phyloP scores from a whole-genome alignment of 1,139 yeast species.

The Geotrichum europaeum region DNA sequence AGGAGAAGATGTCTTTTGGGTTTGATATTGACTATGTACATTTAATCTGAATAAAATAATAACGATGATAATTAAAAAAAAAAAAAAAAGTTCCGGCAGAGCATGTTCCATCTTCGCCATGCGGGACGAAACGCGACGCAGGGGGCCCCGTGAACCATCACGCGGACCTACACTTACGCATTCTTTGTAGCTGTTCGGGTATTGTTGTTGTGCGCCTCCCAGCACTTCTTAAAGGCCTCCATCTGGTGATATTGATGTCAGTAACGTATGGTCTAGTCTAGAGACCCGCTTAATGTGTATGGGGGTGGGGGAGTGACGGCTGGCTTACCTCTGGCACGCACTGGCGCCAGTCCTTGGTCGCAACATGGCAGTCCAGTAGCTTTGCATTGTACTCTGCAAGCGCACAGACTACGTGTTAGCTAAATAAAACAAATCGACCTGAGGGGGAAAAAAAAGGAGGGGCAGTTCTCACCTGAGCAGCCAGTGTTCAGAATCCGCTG shows the following conservation, averaged over 20 bases:
- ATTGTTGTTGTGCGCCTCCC: slow-evolving; percentile 56
- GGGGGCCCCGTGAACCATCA: neutral
- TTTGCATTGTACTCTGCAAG: slow-evolving; percentile 50
- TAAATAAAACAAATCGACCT: neutral
- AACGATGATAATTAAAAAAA: neutral
- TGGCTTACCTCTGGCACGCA: slow-evolving; percentile 48
- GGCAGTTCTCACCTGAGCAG: slow-evolving; percentile 42
- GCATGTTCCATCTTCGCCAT: too few relatives aligned
- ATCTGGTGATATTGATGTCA: slow-evolving; percentile 33
- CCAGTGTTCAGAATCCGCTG: slow-evolving; percentile 63
- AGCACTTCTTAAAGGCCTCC: slow-evolving; percentile 62
- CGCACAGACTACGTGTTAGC: neutral
- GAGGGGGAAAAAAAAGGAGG: neutral
- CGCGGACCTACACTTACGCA: neutral
- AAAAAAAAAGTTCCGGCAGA: neutral
- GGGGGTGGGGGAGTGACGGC: neutral
- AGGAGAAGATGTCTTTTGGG: neutral
- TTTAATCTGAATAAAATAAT: neutral
- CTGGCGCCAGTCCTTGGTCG: slow-evolving; percentile 66
- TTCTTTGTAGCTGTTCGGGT: slow-evolving; percentile 36
- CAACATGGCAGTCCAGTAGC: slow-evolving; percentile 65
- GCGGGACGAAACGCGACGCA: neutral
- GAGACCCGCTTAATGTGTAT: slow-evolving; percentile 1
- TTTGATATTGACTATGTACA: neutral
- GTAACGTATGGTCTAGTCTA: neutral